Evolutionary conservation across 2,329 filamentous ascomycete genomes (phyloP), one percentile per base, ranked within the genome.

Genomic region (Monosporascus sp.): DNA sequence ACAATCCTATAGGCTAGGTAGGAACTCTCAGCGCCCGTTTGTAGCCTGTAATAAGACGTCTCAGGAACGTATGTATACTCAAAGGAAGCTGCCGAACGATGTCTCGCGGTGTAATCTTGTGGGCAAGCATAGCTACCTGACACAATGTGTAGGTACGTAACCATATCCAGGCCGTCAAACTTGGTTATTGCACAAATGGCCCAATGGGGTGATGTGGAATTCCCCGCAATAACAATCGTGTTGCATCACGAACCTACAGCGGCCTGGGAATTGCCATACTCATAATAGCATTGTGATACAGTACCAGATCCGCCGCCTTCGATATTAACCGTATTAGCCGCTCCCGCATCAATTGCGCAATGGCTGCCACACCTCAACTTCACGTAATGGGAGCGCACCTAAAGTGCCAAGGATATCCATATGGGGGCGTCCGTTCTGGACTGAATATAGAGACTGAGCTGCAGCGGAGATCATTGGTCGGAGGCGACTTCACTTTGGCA

Each of bases 271-370:
- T 43, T 14, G 44, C 48, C 37, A 55, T 54, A 53, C 53, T 49
- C 49, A 57, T 57, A 41, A 48, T 50, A 56, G 53, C 37, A 37
- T 22, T 38, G 28, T 14, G 48, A 45, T 37, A 41, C 52, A 26
- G 28, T 37, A 48, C 20, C 14, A 18, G 35, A 49, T 31, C 35
- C 18, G 40, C 20, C 17, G 18, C 40, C 15, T 46, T 38, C 47
- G 37, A 59, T 38, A 61, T 62, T 62, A 62, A 11, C 60, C 60
- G 56, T 61, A 62, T 62, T 62, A 60, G 48, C 60, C 58, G 55
- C 53, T 54, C 50, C 54, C 54, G 49, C 52, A 55, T 51, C 54
- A 45, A 54, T 45, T 41, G 46, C 28, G 51, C 44, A 49, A 52
- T 51, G 49, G 48, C 38, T 54, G 47, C 20, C 11, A 49, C 37